A percentile compares a stretch with the other conserved stretches of the same genome.
phyloP scores from a whole-genome alignment of 257 asterid genomes.

The Solanum tarijense region DNA sequence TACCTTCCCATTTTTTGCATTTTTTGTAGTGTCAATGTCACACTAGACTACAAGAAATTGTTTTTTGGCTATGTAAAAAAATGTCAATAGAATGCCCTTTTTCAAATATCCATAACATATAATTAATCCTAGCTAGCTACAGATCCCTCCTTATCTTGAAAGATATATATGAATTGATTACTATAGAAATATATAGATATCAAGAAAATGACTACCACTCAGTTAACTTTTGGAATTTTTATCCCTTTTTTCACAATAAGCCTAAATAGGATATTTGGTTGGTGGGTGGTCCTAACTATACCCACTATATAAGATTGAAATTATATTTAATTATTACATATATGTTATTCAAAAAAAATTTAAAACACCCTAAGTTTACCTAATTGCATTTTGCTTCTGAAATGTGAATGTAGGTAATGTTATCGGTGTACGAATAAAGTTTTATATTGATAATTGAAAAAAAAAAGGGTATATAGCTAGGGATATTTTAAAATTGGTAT shows the following conservation, averaged over 20 bases:
- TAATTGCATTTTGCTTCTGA: neutral
- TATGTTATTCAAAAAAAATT: neutral
- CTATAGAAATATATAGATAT: neutral
- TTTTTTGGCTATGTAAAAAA: conserved; percentile 7
- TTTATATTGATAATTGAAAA: neutral
- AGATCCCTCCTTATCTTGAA: conserved; percentile 14
- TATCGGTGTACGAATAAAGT: neutral
- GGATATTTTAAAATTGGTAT: neutral
- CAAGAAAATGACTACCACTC: conserved; percentile 38
- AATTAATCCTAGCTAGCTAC: neutral
- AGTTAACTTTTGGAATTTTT: conserved; percentile 21
- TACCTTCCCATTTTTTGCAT: neutral
- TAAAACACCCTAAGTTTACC: neutral
- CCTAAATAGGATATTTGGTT: neutral
- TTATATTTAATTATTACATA: neutral
- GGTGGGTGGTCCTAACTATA: conserved; percentile 25
- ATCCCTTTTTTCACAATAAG: conserved; percentile 8
- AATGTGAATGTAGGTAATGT: neutral
- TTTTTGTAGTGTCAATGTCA: conserved; percentile 46
- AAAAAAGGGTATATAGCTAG: neutral
- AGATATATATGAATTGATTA: neutral
- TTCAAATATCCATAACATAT: conserved; percentile 1
- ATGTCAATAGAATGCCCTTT: neutral
- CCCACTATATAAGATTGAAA: conserved; percentile 5
- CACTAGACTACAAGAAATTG: conserved; percentile 25